Percentiles rank a stretch among this genome's conserved stretches.
phyloP scores from a whole-genome alignment of 2,329 filamentous ascomycete genomes.

The Fusarium graminum region DNA sequence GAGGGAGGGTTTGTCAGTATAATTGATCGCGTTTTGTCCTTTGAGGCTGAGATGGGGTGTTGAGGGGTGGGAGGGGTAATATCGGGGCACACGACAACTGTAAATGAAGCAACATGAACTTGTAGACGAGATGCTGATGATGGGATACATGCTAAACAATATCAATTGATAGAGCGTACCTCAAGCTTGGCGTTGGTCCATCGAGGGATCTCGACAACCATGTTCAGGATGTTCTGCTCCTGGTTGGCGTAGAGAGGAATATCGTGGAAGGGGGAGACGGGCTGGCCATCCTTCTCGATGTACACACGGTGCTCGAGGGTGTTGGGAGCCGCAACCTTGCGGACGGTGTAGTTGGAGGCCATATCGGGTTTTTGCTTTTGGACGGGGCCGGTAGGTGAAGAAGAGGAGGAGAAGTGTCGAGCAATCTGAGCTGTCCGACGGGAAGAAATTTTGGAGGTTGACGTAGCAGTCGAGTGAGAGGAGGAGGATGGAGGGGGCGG shows the following conservation, averaged over 20 bases:
- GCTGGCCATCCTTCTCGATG: conserved; percentile 96
- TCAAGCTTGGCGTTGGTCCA: conserved; percentile 99
- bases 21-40: conserved; percentile 10
- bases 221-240: conserved; percentile 97
- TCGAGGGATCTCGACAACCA: conserved; percentile 98
- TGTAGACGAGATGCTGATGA: neutral
- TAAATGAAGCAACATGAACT: conserved; percentile 1
- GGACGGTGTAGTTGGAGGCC: conserved; percentile 77
- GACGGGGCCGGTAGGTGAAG: conserved; percentile 34
- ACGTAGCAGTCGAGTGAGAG: conserved; percentile 42
- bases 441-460: conserved; percentile 60
- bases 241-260: conserved; percentile 97
- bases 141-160: conserved; percentile 1
- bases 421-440: conserved; percentile 67
- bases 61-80: conserved; percentile 28
- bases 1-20: conserved; percentile 43
- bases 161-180: conserved; percentile 66
- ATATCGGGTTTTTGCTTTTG: conserved; percentile 56
- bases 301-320: conserved; percentile 97
- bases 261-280: conserved; percentile 97
- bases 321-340: conserved; percentile 91
- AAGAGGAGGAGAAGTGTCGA: conserved; percentile 63
- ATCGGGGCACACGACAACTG: conserved; percentile 34
- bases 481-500: conserved; percentile 57
- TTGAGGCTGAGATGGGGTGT: conserved; percentile 24